phyloP scores from a whole-genome alignment of 768 basidiomycete species.

The Naematelia encephala region DNA sequence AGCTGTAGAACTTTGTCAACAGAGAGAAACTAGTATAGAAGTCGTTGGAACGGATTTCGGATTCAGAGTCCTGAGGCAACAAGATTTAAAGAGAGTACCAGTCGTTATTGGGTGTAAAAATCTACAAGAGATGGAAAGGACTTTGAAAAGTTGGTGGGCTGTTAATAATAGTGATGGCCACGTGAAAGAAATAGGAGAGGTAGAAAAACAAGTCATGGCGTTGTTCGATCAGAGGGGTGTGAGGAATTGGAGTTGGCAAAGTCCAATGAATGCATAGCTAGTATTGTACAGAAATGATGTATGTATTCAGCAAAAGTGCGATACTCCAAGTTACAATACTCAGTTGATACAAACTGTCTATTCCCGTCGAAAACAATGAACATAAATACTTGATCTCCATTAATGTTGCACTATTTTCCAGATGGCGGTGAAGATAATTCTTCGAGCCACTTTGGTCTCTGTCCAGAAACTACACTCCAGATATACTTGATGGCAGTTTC shows the following conservation, averaged over 20 bases:
- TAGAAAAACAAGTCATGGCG: conserved; percentile 18
- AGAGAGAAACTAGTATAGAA: conserved; percentile 26
- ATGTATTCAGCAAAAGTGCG: no score
- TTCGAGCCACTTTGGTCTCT: conserved; percentile 52
- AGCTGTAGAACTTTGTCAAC: conserved; percentile 19
- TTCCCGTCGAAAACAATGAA: no score
- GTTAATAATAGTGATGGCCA: conserved; percentile 9
- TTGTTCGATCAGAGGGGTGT: conserved; percentile 34
- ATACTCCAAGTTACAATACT: no score
- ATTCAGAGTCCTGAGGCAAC: conserved; percentile 26
- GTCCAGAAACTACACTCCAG: conserved; percentile 52
- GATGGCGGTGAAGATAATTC: conserved; percentile 45
- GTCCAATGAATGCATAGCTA: conserved; percentile 12
- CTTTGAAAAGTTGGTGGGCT: conserved; percentile 17
- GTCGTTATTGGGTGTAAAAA: conserved; percentile 47
- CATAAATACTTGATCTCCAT: background rate
- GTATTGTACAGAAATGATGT: no score
- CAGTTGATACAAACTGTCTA: no score
- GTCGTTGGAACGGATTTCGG: conserved; percentile 47
- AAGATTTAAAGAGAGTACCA: conserved; percentile 27
- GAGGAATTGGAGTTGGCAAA: conserved; percentile 40
- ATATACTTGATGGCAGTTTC: conserved; percentile 44
- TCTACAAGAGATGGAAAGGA: conserved; percentile 43
- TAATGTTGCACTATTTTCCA: background rate
- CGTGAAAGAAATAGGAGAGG: conserved; percentile 8